A percentile compares a stretch with the other conserved stretches of the same genome.
Evolutionary conservation across 495 filamentous ascomycete genomes (phyloP).

Genomic region (Xylaria palmicola): DNA sequence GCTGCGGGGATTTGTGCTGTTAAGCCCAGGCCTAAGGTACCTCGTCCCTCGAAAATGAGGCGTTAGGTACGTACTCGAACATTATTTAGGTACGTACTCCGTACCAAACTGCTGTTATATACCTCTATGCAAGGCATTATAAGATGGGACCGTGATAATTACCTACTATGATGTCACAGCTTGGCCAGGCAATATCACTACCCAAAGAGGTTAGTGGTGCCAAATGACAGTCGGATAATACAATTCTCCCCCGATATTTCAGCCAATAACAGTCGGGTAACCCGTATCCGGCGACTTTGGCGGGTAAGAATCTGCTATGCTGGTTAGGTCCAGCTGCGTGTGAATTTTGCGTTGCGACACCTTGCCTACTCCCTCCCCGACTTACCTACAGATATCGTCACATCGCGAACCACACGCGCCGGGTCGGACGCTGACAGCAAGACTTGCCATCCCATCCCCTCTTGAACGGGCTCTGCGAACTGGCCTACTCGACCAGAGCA

Average conservation of each 20-base stretch:
- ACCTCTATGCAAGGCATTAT: too few relatives aligned
- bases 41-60: too few relatives aligned
- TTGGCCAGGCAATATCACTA: background rate
- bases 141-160: too few relatives aligned
- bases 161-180: conserved; percentile 7
- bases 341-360: too few relatives aligned
- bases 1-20: too few relatives aligned
- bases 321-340: background rate
- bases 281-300: background rate
- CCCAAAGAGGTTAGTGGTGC: background rate
- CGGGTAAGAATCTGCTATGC: conserved; percentile 1
- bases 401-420: conserved; percentile 15
- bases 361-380: too few relatives aligned
- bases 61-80: too few relatives aligned
- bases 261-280: conserved; percentile 1
- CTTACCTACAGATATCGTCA: conserved; percentile 1
- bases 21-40: too few relatives aligned
- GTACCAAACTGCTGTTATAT: too few relatives aligned
- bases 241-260: conserved; percentile 2
- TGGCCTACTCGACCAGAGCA: background rate
- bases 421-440: background rate
- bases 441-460: background rate
- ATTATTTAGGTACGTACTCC: too few relatives aligned
- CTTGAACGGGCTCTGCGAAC: background rate
- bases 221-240: conserved; percentile 11